These are phyloP conservation scores for Colletotrichum zoysiae DNA, from an alignment of 2,329 filamentous ascomycete species.

Conservation along the genomic window DNA sequence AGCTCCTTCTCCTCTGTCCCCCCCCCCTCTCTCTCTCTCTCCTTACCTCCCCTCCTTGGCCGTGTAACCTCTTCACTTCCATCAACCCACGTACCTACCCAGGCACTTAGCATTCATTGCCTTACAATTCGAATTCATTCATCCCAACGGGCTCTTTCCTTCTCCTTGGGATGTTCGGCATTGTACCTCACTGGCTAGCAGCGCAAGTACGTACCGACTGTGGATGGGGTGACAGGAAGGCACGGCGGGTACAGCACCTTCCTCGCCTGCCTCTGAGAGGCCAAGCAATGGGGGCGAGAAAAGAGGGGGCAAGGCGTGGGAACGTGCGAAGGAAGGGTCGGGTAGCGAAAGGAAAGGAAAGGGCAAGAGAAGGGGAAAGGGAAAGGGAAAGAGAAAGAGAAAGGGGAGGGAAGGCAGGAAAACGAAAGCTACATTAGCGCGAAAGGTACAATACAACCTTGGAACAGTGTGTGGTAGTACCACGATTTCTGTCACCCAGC, in stretches of 20 bases:
- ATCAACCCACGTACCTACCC: background rate
- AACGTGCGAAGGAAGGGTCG: background rate
- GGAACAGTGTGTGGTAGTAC: constrained; percentile 10
- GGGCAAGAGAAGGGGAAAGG: background rate
- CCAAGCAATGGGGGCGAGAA: constrained; percentile 2
- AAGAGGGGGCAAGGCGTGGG: background rate
- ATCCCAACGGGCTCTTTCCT: background rate
- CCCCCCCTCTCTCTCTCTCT: too few relatives aligned
- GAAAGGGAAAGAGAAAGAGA: background rate
- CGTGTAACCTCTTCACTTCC: background rate
- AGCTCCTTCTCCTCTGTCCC: background rate
- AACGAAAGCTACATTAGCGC: background rate
- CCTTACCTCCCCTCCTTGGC: background rate
- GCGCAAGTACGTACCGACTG: constrained; percentile 16
- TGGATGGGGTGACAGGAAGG: constrained; percentile 14
- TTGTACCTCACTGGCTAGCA: background rate
- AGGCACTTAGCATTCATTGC: background rate
- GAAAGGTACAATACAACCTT: constrained; percentile 11
- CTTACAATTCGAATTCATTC: background rate
- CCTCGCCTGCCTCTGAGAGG: constrained; percentile 4
- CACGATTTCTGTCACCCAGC: constrained; percentile 25
- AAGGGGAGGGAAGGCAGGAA: background rate
- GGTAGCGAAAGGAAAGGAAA: constrained; percentile 9
- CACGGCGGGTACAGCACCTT: constrained; percentile 3
- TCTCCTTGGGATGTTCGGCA: background rate